Conservation (phyloP, 2,329 filamentous ascomycete genomes). For the Penicillium sp. region DNA sequence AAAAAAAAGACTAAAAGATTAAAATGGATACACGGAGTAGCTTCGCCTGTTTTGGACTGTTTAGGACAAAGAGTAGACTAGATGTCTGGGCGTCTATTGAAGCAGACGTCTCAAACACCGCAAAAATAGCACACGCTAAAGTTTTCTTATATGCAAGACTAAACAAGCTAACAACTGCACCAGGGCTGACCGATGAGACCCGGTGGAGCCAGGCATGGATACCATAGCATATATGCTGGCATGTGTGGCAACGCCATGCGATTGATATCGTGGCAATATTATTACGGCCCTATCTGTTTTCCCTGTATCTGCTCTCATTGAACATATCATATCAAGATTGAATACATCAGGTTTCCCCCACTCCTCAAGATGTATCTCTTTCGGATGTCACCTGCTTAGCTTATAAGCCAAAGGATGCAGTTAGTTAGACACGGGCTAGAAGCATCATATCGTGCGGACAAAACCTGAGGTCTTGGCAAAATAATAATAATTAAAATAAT, state of each 20-base stretch:
- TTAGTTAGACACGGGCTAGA: conserved; percentile 5
- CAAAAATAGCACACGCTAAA: conserved; percentile 17
- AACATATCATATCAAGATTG: not conserved
- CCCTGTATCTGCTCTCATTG: not conserved
- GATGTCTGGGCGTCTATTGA: conserved; percentile 1
- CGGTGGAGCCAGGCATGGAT: conserved; percentile 5
- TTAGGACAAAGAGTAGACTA: conserved; percentile 2
- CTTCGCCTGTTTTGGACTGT: conserved; percentile 17
- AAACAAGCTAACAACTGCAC: conserved; percentile 9
- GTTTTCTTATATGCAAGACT: conserved; percentile 9
- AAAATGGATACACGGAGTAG: not conserved
- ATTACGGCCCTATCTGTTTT: not conserved
- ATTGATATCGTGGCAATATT: conserved; percentile 11
- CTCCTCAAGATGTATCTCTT: not conserved
- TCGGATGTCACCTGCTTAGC: not conserved
- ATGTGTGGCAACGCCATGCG: conserved; percentile 17
- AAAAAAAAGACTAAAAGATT: not conserved
- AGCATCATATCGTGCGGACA: conserved; percentile 4
- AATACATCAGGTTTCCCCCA: not conserved
- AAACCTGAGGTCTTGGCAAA: conserved; percentile 5
- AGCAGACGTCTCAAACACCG: conserved; percentile 1
- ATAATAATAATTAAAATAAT: not conserved
- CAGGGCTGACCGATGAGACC: conserved; percentile 9
- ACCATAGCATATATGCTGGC: conserved; percentile 1
- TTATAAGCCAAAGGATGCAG: not conserved